Base-by-base conservation (phyloP, 2,329 filamentous ascomycete species). In the Colletotrichum eremochloae region DNA sequence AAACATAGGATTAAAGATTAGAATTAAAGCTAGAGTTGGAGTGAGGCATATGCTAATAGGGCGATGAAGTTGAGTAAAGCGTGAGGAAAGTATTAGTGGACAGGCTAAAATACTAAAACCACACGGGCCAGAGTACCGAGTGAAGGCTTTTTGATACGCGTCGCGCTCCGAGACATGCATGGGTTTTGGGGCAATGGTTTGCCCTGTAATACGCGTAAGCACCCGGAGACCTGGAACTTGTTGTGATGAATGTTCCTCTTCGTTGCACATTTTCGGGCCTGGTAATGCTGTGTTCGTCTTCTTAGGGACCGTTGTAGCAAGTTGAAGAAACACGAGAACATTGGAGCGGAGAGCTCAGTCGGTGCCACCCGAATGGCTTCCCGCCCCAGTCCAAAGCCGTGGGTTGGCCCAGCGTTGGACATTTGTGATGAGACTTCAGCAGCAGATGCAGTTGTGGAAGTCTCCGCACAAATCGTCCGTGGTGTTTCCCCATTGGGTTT, bases 401-500 rank as follows among this genome's bases (percentile, higher is more conserved):
- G 12, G 33, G 5, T 57, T 57, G 33, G 29, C n/a, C 33, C 7
- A 5, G 12, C 53, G 20, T 38, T 56, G 20, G 11, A 14, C 33
- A 24, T 56, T 38, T 14, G 18, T 20, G 33, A 56, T 20, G 31
- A 33, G 12, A 6, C n/a, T 15, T 40, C 33, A 8, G 11, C 14
- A 12, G 11, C 11, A 31, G 20, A 8, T 57, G 53, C 33, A 24
- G n/a, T 11, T 56, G n/a, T 18, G 36, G n/a, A 29, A 58, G 1
- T 40, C 24, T 14, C 24, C n/a, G n/a, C 18, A 7, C 36, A 29
- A 63, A 33, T 63, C 36, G 52, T 44, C 44, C n/a, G 57, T 29
- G 56, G 48, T 58, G 33, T 15, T 11, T 36, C 58, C 36, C n/a
- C 52, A 67, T 67, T 68, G 68, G 38, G 65, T 72, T 68, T 68